Base-by-base conservation (phyloP, 177 flowering plant species). In the Telopea speciosissima region DNA sequence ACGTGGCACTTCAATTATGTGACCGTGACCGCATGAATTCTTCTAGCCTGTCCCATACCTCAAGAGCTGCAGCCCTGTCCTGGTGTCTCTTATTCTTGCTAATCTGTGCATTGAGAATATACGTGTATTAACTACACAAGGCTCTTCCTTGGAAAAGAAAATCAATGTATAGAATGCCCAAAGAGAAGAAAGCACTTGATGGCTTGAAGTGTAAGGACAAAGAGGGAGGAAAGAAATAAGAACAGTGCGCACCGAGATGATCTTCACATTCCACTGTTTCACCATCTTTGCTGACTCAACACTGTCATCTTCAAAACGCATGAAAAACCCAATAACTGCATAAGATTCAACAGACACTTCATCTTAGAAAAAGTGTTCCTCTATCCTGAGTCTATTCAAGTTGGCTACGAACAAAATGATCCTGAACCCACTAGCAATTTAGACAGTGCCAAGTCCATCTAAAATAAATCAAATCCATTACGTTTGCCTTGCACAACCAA, bases 231-330 rank as follows among this genome's bases (percentile, higher is more conserved):
- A 16, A 49, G 12, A 16, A 21, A 58, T 23, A 56, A 23, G 31
- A 13, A 54, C 7, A 72, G 17, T 22, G 54, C 94, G 84, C 60
- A 96, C 99, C 78, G 97, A 90, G 68, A 96, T 93, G 61, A 96
- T 93, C 80, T 96, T 96, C 59, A 93, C 99, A 84, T 96, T 96
- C 99, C 99, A 93, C 77, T 96, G 98, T 82, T 93, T 96, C 78
- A 88, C 98, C 68, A 63, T 86, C 83, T 91, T 96, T 17, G 98
- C 97, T 7, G 99, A 93, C 76, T 96, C 98, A 76, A 96, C 83
- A 24, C 99, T 93, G 77, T 96, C 99, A 75, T 93, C 99, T 81
- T 96, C 99, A 76, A 93, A 96, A 26, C 97, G 90, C 90, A 96
- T 86, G 78, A 31, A 96, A 79, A 96, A 96, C 52, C 99, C 99